Base-by-base conservation (phyloP, 805 yeast species). In the Yarrowia sp. region DNA sequence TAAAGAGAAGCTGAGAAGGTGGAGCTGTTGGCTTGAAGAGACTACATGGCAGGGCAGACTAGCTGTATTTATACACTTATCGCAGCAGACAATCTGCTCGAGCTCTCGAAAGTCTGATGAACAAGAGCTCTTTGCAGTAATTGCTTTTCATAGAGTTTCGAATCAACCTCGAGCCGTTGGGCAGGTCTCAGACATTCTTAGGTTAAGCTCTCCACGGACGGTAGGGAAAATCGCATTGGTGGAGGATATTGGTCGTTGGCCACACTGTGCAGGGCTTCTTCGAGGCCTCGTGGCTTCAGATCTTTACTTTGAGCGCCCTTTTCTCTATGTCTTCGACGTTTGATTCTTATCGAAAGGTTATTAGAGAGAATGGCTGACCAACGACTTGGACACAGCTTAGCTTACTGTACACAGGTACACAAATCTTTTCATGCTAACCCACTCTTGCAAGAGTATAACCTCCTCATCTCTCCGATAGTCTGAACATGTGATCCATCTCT, bases 101-200 rank as follows among this genome's bases (percentile, higher is more conserved):
- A 15, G 30, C 12, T 10, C 42, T 39, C 19, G 19, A 39, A 20
- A 33, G 44, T 9, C 56, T 52, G 42, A 49, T 15, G 15, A 24
- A 24, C 30, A 24, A 24, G 30, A 24, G 33, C 10, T 13, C 7
- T 30, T 50, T 8, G 42, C 13, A 42, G 42, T 14, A 13, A 34
- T 53, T 39, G 43, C 60, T 39, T 38, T 20, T 38, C 7, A 14
- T 39, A 38, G n/a, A 53, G 44, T 53, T 53, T 53, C 44, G 60
- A 53, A 53, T 53, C 60, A 53, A 53, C 44, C 60, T 39, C 60
- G 3, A 19, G 60, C 60, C 60, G 60, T 53, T 53, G 60, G 60
- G 60, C 60, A 53, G 44, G 60, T 53, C 60, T 53, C 60, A 39
- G 44, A 20, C 10, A 34, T 6, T 17, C 42, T 34, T 36, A 34